These are phyloP conservation scores for Phytopythium helicoides DNA, from an alignment of 352 stramenopile species.

Conservation along the genomic window DNA sequence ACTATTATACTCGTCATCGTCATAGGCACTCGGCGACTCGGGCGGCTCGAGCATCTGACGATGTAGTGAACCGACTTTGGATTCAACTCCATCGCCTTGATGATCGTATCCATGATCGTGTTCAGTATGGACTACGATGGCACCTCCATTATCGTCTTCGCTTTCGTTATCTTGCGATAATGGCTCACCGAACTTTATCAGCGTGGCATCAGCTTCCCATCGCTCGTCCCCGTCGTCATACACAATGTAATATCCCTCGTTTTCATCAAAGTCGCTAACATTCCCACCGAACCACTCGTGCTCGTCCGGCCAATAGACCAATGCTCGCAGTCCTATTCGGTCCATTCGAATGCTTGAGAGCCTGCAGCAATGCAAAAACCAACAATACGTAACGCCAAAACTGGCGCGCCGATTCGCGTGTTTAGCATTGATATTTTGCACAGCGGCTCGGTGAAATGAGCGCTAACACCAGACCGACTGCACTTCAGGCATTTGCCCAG, in stretches of 20 bases:
- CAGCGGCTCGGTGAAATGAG: too few relatives aligned
- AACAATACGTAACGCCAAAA: too few relatives aligned
- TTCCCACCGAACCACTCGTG: slow-evolving; percentile 66
- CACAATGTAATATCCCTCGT: slow-evolving; percentile 58
- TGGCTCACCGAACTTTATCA: slow-evolving; percentile 35
- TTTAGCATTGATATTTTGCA: too few relatives aligned
- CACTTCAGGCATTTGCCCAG: too few relatives aligned
- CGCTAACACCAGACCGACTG: too few relatives aligned
- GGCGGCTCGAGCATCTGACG: slow-evolving; percentile 46
- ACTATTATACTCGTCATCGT: slow-evolving; percentile 21
- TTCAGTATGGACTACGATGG: neutral
- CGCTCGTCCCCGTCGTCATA: slow-evolving; percentile 84
- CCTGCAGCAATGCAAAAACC: too few relatives aligned
- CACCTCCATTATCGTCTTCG: slow-evolving; percentile 12
- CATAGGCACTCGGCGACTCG: slow-evolving; percentile 29
- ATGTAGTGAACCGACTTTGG: neutral
- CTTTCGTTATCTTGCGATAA: slow-evolving; percentile 2
- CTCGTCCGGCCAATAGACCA: slow-evolving; percentile 74
- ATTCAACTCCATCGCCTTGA: neutral
- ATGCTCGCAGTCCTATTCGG: slow-evolving; percentile 58
- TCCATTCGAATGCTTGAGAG: slow-evolving; percentile 4
- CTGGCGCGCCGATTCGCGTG: too few relatives aligned
- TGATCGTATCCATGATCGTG: neutral
- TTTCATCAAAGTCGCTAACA: slow-evolving; percentile 35
- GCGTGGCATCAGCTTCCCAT: slow-evolving; percentile 46